A percentile compares a stretch with the other conserved stretches of the same genome.
phyloP scores from a whole-genome alignment of 106 monocot genomes.

The Dendrobium officinale region DNA sequence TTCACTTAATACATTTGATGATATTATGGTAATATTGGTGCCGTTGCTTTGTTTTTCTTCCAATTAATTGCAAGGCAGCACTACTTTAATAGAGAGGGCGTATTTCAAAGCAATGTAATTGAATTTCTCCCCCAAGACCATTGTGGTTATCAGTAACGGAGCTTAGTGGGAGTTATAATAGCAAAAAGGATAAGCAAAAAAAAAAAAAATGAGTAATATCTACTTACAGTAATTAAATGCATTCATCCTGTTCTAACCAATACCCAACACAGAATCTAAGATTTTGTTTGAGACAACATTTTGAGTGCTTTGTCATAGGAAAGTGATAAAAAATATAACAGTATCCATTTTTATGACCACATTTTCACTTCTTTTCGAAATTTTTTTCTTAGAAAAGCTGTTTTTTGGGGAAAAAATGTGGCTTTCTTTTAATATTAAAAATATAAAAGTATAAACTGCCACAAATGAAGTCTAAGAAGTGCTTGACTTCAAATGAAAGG shows the following conservation, averaged over 20 bases:
- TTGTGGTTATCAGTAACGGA: background rate
- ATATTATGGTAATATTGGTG: background rate
- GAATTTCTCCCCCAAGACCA: background rate
- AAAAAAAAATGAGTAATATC: background rate
- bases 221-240: background rate
- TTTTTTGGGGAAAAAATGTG: no score
- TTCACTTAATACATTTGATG: background rate
- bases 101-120: background rate
- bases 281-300: no score
- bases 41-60: background rate
- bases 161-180: background rate
- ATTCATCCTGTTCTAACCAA: background rate
- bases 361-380: no score
- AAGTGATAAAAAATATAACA: no score
- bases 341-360: no score
- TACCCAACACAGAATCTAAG: no score
- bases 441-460: no score
- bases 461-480: background rate
- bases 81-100: background rate
- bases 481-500: background rate
- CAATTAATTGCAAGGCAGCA: background rate
- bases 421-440: no score
- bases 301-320: no score
- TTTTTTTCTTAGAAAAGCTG: no score
- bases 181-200: background rate